Evolutionary conservation across 2,329 filamentous ascomycete genomes (phyloP), one percentile per base, ranked within the genome.

Genomic region (Colletotrichum liaoningense): DNA sequence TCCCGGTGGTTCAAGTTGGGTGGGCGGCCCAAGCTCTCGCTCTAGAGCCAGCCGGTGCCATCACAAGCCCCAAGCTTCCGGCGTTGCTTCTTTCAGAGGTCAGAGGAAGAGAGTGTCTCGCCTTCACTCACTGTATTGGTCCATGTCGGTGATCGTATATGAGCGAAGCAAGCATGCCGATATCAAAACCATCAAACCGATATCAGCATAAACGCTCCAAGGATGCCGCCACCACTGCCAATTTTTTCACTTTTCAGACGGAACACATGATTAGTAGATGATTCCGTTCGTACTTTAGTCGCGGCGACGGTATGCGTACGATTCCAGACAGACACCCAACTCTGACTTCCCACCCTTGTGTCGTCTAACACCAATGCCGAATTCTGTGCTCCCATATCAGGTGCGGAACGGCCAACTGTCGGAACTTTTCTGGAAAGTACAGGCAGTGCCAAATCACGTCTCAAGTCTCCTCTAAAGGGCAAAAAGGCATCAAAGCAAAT

Each of bases 1-100:
- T 49, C 19, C 42, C n/a, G 30, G 33, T 30, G 26, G 16, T 28
- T 52, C 28, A n/a, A 16, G 30, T 28, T 55, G 35, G 59, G 54
- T 54, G 33, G 67, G 55, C 46, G 66, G 35, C 38, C 70, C 46
- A 70, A 70, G 66, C 67, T 70, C 67, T 65, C 65, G 59, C 38
- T 28, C 59, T 49, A 26, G 28, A 35, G 46, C 22, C 58, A 63
- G 52, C 52, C 38, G 58, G 57, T 68, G 52, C 58, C 64, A 16
- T 59, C 52, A 49, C 60, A 56, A 65, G 66, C 59, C 66, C 70
- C 55, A 57, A 73, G 59, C 67, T 73, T 65, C 60, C 9, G 33
- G 33, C 14, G 58, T 46, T 65, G 33, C 66, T 60, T 73, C 33
- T 64, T 62, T 38, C 28, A n/a, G 46, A 59, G 62, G 54, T 64